Evolutionary conservation across 257 asterid species (phyloP).

Genomic region (Coffea canephora): DNA sequence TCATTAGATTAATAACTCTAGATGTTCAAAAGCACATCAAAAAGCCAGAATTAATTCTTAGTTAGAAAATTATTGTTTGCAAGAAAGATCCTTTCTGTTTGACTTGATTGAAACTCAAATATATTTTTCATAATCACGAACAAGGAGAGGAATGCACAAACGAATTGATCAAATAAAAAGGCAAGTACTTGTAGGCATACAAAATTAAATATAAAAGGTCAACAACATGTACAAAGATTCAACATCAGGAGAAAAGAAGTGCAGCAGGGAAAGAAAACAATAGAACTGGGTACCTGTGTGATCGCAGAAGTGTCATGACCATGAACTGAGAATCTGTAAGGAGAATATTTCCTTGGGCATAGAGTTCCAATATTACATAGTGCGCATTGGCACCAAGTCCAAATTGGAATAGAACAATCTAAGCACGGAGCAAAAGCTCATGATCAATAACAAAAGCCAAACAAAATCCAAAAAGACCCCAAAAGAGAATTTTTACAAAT

Average conservation of each 20-base stretch:
- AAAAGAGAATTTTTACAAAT: conserved; percentile 1
- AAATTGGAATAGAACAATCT: conserved; percentile 94
- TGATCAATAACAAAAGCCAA: not conserved
- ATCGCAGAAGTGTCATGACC: conserved; percentile 92
- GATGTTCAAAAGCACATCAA: not conserved
- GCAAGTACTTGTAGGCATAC: not conserved
- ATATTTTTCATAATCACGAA: not conserved
- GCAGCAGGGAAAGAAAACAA: conserved; percentile 15
- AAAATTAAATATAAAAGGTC: not conserved
- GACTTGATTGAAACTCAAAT: not conserved
- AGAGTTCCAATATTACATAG: conserved; percentile 86
- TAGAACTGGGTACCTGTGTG: conserved; percentile 71
- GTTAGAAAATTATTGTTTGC: not conserved
- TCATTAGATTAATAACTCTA: not conserved
- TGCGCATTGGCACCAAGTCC: conserved; percentile 88
- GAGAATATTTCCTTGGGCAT: conserved; percentile 96
- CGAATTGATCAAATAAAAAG: not conserved
- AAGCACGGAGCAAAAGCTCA: conserved; percentile 18
- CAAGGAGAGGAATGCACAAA: not conserved
- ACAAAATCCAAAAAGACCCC: not conserved
- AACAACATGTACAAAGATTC: not conserved
- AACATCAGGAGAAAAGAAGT: not conserved
- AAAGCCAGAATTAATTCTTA: too few species aligned
- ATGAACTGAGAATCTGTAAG: conserved; percentile 83
- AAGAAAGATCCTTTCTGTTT: not conserved